phyloP scores from a whole-genome alignment of 345 rosid genomes.

The Corymbia maculata region DNA sequence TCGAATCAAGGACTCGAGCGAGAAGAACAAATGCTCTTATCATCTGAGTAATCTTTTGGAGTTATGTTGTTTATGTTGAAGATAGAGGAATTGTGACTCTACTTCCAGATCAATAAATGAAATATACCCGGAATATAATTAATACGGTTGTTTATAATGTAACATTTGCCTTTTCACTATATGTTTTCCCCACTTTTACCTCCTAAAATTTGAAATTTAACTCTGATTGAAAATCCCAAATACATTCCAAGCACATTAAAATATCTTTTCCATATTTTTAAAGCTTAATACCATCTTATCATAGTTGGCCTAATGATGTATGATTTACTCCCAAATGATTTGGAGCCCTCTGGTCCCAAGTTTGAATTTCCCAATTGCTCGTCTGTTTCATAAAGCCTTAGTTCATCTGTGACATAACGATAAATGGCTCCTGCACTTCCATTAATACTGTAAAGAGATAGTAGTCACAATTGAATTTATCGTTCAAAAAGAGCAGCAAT shows the following conservation, averaged over 20 bases:
- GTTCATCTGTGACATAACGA: background rate
- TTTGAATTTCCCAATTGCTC: background rate
- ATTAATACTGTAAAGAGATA: too few species aligned
- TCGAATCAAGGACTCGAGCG: accelerated
- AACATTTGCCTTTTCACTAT: background rate
- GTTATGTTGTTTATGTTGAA: background rate
- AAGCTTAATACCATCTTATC: background rate
- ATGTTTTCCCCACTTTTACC: background rate
- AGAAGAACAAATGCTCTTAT: background rate
- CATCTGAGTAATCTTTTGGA: background rate
- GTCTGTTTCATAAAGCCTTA: background rate
- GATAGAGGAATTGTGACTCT: background rate
- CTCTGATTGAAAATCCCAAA: background rate
- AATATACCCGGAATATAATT: background rate
- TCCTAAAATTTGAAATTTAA: background rate
- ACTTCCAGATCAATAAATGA: background rate
- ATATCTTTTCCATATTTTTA: background rate
- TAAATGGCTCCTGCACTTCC: background rate
- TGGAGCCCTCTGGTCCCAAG: background rate
- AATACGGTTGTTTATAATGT: background rate
- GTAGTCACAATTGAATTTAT: too few species aligned
- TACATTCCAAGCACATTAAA: background rate
- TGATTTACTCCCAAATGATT: background rate
- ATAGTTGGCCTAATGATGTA: background rate
- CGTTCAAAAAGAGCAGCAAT: background rate